phyloP scores from a whole-genome alignment of 495 filamentous ascomycete genomes.

The Hypoxylon subgilvum region DNA sequence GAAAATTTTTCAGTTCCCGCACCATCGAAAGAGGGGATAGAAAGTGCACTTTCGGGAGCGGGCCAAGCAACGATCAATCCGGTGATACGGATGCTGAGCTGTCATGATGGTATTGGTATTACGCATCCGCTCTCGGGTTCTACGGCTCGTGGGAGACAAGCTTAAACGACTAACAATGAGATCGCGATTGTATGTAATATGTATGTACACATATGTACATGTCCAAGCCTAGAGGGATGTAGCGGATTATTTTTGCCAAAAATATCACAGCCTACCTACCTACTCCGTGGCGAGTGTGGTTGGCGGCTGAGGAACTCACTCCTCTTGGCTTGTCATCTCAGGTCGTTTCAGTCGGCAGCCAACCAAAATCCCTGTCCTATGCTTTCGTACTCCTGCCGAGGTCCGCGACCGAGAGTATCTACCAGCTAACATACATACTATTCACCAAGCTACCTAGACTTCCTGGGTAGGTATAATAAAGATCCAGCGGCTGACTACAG shows the following conservation, averaged over 20 bases:
- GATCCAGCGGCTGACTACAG: constrained; percentile 10
- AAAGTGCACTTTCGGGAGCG: constrained; percentile 27
- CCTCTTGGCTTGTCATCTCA: not conserved
- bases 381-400: not conserved
- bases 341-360: constrained; percentile 7
- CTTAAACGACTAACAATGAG: not conserved
- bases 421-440: not conserved
- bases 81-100: constrained; percentile 35
- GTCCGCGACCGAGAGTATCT: not conserved
- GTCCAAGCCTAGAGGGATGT: constrained; percentile 3
- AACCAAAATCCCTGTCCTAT: constrained; percentile 9
- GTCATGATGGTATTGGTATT: constrained; percentile 29
- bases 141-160: constrained; percentile 11
- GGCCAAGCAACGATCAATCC: constrained; percentile 1
- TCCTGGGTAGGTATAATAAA: not conserved
- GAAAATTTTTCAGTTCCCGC: constrained; percentile 2
- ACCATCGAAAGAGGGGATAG: not conserved
- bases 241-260: too few relatives aligned
- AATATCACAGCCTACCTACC: constrained; percentile 20
- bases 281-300: not conserved
- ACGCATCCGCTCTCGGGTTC: constrained; percentile 19
- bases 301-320: constrained; percentile 25
- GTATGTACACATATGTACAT: not conserved
- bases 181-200: constrained; percentile 5
- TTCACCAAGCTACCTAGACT: constrained; percentile 5